phyloP scores from a whole-genome alignment of 257 asterid genomes.

The Ocimum tenuiflorum region DNA sequence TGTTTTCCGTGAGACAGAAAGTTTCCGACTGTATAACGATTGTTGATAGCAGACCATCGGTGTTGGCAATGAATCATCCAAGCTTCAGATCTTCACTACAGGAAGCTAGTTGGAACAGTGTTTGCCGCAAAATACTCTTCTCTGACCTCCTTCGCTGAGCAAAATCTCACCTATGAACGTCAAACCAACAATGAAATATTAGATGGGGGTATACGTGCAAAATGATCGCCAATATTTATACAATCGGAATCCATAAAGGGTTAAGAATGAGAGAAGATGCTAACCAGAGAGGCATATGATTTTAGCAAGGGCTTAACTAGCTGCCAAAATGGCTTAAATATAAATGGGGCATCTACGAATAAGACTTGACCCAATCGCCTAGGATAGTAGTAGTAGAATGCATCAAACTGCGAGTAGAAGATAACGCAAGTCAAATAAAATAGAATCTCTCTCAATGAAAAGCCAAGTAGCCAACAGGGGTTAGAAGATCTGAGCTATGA shows the following conservation, averaged over 20 bases:
- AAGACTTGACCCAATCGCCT: conserved; percentile 68
- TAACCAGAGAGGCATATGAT: conserved; percentile 85
- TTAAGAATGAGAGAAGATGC: conserved; percentile 10
- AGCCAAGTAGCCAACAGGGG: neutral
- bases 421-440: neutral
- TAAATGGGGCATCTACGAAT: conserved; percentile 82
- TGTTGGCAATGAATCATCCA: neutral
- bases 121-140: conserved; percentile 51
- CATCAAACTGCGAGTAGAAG: conserved; percentile 60
- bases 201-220: neutral
- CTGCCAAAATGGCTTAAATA: conserved; percentile 90
- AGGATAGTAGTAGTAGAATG: conserved; percentile 82
- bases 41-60: neutral
- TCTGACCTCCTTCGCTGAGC: conserved; percentile 50
- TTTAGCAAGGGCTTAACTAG: conserved; percentile 65
- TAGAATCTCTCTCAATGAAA: neutral
- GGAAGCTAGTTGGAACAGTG: conserved; percentile 53
- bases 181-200: neutral
- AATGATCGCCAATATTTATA: neutral
- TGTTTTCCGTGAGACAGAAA: neutral
- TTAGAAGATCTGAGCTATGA: neutral
- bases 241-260: neutral
- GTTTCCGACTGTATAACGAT: neutral
- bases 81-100: neutral
- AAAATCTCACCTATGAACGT: conserved; percentile 59